Conservation (phyloP, 768 basidiomycete species). For the Phaffia tasmanica region DNA sequence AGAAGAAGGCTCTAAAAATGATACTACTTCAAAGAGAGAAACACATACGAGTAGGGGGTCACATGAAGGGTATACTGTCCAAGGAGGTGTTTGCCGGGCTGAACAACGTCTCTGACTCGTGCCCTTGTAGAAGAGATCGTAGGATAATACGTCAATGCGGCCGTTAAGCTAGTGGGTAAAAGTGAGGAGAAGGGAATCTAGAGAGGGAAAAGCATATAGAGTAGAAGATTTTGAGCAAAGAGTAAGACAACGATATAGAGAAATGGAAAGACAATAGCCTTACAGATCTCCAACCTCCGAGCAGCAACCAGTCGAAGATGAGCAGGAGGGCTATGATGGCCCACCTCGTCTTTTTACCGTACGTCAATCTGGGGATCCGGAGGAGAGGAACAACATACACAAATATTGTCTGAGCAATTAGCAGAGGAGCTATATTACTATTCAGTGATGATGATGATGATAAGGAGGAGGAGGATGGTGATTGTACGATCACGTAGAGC, state of each 20-base stretch:
- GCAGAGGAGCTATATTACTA: slow-evolving; percentile 29
- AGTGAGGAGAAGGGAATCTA: slow-evolving; percentile 22
- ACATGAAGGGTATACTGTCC: slow-evolving; percentile 87
- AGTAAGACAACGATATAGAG: slow-evolving; percentile 28
- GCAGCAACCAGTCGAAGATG: slow-evolving; percentile 35
- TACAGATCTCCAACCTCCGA: slow-evolving; percentile 28
- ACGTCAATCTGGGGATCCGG: slow-evolving; percentile 39
- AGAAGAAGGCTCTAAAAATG: neutral
- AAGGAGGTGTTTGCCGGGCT: slow-evolving; percentile 35
- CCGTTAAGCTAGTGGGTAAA: slow-evolving; percentile 13
- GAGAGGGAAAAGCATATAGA: slow-evolving; percentile 26
- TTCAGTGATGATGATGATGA: slow-evolving; percentile 46
- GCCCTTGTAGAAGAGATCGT: slow-evolving; percentile 32
- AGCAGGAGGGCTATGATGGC: slow-evolving; percentile 28
- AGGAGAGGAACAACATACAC: slow-evolving; percentile 35
- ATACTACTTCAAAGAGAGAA: neutral
- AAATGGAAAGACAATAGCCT: neutral
- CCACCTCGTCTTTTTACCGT: slow-evolving; percentile 25
- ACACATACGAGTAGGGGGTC: slow-evolving; percentile 60
- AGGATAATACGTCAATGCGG: slow-evolving; percentile 28
- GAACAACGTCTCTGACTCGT: slow-evolving; percentile 34
- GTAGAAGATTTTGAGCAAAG: slow-evolving; percentile 35
- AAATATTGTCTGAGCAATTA: slow-evolving; percentile 31
- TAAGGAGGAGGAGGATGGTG: slow-evolving; percentile 10
- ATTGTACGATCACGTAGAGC: slow-evolving; percentile 27